These are phyloP conservation scores for Silene vulgaris DNA, from an alignment of 179 eudicot genomes.

Conservation along the genomic window DNA sequence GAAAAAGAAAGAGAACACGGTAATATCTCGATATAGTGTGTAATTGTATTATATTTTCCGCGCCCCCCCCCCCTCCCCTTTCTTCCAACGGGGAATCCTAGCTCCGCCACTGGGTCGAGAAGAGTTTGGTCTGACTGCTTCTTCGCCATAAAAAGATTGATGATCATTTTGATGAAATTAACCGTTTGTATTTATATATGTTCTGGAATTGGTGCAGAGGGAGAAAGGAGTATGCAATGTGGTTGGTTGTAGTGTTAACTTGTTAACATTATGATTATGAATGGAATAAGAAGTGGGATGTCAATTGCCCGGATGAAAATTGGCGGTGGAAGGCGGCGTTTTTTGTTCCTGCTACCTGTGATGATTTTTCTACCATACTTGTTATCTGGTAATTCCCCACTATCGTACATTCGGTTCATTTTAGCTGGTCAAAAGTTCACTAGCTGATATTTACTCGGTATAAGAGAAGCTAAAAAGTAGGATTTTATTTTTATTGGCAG, in stretches of 20 bases:
- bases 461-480: neutral
- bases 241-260: neutral
- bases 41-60: too few relatives aligned
- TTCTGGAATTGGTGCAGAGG: constrained; percentile 7
- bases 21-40: too few relatives aligned
- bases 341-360: constrained; percentile 35
- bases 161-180: too few relatives aligned
- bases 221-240: constrained; percentile 16
- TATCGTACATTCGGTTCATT: neutral
- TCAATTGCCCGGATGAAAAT: constrained; percentile 27
- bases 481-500: constrained; percentile 29
- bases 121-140: too few relatives aligned
- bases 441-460: neutral
- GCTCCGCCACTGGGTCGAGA: too few relatives aligned
- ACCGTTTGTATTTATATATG: neutral
- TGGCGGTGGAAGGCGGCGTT: constrained; percentile 31
- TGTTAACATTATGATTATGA: constrained; percentile 10
- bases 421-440: neutral
- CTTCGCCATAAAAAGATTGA: too few relatives aligned
- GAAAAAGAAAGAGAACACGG: too few relatives aligned
- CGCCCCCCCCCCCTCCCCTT: too few relatives aligned
- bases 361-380: constrained; percentile 35
- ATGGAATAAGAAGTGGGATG: constrained; percentile 16
- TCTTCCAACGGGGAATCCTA: too few relatives aligned
- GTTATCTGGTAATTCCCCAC: constrained; percentile 30